Conservation (phyloP, 208 protist species). For the Angomonas deanei region DNA sequence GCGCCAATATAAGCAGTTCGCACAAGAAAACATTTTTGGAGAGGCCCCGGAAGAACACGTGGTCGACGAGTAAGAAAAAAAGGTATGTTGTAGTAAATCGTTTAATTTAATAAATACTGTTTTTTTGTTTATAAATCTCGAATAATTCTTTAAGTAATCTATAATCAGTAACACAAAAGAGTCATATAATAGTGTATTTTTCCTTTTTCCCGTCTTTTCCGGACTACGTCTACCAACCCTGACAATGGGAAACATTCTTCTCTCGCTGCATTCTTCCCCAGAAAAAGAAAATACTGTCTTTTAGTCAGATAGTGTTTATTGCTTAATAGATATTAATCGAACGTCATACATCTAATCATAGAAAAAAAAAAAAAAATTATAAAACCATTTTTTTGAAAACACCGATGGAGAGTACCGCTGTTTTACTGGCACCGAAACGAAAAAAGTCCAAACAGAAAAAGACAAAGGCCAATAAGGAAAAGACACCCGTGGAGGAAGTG, state of each 20-base stretch:
- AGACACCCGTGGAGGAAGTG: not conserved
- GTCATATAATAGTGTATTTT: too few relatives aligned
- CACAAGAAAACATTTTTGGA: constrained; percentile 29
- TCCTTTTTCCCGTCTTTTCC: not conserved
- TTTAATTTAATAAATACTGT: not conserved
- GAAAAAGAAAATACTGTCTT: too few relatives aligned
- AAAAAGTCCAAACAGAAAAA: too few relatives aligned
- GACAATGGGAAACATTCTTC: too few relatives aligned
- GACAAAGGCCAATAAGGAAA: not conserved
- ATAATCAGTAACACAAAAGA: too few relatives aligned
- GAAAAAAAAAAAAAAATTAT: not conserved
- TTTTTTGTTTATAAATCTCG: too few relatives aligned
- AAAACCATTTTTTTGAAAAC: not conserved
- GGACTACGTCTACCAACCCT: too few relatives aligned
- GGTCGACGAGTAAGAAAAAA: constrained; percentile 4
- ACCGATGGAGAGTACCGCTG: not conserved
- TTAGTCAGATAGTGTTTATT: too few relatives aligned
- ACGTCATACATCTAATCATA: not conserved
- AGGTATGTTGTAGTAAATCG: not conserved
- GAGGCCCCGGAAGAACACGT: constrained; percentile 42
- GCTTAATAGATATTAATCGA: too few relatives aligned
- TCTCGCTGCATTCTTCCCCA: too few relatives aligned
- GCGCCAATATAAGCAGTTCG: constrained; percentile 29
- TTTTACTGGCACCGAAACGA: not conserved
- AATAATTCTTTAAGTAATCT: too few relatives aligned